Conservation (phyloP, 2,329 filamentous ascomycete genomes). For the Alternaria tenuissima region DNA sequence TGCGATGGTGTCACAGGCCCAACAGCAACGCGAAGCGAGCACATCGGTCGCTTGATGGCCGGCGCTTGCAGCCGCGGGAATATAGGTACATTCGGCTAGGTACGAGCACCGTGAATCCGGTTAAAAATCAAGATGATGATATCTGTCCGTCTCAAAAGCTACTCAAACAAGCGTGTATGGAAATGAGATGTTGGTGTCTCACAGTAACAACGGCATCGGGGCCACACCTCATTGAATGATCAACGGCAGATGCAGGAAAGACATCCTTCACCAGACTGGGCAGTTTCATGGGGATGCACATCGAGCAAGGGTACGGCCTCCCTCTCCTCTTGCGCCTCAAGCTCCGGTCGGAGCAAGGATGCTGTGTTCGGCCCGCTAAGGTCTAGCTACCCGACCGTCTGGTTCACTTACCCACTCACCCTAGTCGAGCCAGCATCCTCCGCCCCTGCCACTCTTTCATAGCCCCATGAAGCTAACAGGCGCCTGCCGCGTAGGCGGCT, state of each 20-base stretch:
- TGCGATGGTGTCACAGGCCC: conserved; percentile 49
- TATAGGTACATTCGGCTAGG: conserved; percentile 19
- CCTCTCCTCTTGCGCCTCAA: conserved; percentile 40
- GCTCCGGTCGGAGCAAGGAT: conserved; percentile 34
- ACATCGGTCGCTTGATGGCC: conserved; percentile 43
- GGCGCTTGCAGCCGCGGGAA: conserved; percentile 46
- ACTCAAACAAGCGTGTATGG: conserved; percentile 23
- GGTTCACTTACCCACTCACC: conserved; percentile 27
- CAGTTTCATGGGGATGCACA: conserved; percentile 21
- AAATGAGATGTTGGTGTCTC: conserved; percentile 33
- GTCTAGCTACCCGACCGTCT: conserved; percentile 41
- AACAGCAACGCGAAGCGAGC: conserved; percentile 43
- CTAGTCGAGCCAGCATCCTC: conserved; percentile 32
- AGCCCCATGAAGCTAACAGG: conserved; percentile 45
- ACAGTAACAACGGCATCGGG: conserved; percentile 20
- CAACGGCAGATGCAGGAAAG: conserved; percentile 24
- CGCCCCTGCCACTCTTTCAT: conserved; percentile 25
- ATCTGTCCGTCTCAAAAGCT: conserved; percentile 18
- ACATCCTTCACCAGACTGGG: conserved; percentile 11
- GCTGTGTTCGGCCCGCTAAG: conserved; percentile 45
- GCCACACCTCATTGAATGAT: conserved; percentile 28
- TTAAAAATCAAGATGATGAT: conserved; percentile 23
- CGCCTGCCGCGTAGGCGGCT: conserved; percentile 47
- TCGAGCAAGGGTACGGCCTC: conserved; percentile 28
- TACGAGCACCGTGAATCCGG: conserved; percentile 15